phyloP scores from a whole-genome alignment of 805 yeast species.

The Wickerhamomyces kurtzmanii region DNA sequence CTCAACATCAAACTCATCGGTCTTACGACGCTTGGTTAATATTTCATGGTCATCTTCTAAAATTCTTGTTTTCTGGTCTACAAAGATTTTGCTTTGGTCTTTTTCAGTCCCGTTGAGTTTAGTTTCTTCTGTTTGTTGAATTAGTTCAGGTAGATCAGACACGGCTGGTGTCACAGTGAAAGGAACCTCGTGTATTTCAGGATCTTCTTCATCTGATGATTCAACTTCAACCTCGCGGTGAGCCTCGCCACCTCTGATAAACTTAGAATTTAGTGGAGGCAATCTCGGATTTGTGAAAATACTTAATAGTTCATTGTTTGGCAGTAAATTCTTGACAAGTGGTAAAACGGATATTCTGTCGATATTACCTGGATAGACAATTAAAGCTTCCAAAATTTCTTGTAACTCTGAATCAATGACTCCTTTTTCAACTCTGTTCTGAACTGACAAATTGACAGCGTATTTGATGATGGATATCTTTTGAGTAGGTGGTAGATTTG shows the following conservation, averaged over 20 bases:
- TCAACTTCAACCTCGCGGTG: conserved; percentile 17
- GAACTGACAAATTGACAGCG: conserved; percentile 26
- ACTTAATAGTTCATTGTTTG: conserved; percentile 40
- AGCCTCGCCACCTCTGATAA: conserved; percentile 10
- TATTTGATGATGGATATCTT: conserved; percentile 47
- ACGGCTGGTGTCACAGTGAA: conserved; percentile 3
- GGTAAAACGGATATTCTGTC: conserved; percentile 63
- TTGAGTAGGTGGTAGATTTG: conserved; percentile 49
- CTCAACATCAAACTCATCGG: conserved; percentile 2
- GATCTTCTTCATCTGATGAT: conserved; percentile 17
- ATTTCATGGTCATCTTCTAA: conserved; percentile 4
- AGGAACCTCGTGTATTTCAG: conserved; percentile 9
- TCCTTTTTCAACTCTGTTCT: conserved; percentile 18
- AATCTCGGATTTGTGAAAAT: conserved; percentile 67
- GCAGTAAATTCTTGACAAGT: conserved; percentile 44
- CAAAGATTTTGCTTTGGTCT: conserved; percentile 2
- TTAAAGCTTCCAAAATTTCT: conserved; percentile 41
- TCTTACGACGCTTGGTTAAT: background rate
- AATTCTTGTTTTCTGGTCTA: conserved; percentile 9
- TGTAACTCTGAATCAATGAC: conserved; percentile 15
- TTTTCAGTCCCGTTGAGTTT: conserved; percentile 3
- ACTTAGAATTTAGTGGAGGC: conserved; percentile 30
- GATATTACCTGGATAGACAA: conserved; percentile 55
- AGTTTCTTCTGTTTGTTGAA: conserved; percentile 15
- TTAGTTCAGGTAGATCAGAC: conserved; percentile 3